Percentiles rank a stretch among this genome's conserved stretches.
These are phyloP conservation scores for Balansia obtecta DNA, from an alignment of 2,329 filamentous ascomycete species.

Conservation along the genomic window DNA sequence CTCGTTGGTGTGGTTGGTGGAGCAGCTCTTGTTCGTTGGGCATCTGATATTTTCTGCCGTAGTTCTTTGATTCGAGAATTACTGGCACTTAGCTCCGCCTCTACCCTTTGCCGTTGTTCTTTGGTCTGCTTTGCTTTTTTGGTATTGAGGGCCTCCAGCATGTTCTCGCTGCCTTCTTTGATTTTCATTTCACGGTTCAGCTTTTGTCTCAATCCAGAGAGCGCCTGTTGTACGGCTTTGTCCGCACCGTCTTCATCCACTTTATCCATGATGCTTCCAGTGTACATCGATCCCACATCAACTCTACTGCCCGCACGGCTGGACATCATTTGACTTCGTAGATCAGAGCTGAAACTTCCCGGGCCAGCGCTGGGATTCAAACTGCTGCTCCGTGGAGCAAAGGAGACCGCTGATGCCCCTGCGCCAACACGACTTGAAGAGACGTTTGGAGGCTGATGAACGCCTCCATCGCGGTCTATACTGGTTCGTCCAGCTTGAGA, in stretches of 20 bases:
- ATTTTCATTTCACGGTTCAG: conserved; percentile 97
- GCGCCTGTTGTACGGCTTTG: conserved; percentile 54
- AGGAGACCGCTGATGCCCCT: conserved; percentile 46
- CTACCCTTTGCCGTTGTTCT: conserved; percentile 65
- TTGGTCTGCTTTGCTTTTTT: conserved; percentile 96
- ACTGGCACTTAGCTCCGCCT: conserved; percentile 82
- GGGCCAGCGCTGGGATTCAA: conserved; percentile 58
- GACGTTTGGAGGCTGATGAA: conserved; percentile 38
- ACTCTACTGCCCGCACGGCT: conserved; percentile 24
- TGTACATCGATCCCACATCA: conserved; percentile 23
- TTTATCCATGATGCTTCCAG: conserved; percentile 37
- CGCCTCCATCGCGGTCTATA: conserved; percentile 41
- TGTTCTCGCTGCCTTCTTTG: conserved; percentile 93
- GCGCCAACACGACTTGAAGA: conserved; percentile 32
- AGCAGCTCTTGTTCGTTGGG: conserved; percentile 36
- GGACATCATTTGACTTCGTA: conserved; percentile 54
- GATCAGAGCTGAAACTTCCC: conserved; percentile 81
- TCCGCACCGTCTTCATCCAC: conserved; percentile 49
- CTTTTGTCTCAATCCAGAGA: conserved; percentile 66
- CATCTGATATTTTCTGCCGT: conserved; percentile 46
- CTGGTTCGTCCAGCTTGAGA: conserved; percentile 28
- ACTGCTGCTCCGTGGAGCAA: conserved; percentile 54
- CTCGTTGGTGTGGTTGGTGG: conserved; percentile 41
- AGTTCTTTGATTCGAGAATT: conserved; percentile 59
- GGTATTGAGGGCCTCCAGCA: conserved; percentile 84